These are phyloP conservation scores for Paramecium tetraurelia DNA, from an alignment of 73 alveolate species.

Conservation along the genomic window DNA sequence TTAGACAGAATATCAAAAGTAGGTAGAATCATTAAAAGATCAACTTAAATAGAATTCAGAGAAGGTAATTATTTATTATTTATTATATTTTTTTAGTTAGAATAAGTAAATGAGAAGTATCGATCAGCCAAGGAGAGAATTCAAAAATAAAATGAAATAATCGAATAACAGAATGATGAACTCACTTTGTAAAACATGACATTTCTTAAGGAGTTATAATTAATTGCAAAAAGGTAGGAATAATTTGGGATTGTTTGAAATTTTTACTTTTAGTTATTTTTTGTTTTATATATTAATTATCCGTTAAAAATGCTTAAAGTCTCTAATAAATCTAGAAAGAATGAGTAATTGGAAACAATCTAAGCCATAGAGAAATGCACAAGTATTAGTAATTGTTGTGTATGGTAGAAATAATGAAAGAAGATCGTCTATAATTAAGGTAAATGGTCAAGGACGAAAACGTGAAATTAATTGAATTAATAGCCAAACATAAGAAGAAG, in stretches of 20 bases:
- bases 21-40: neutral
- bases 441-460: slow-evolving; percentile 33
- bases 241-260: neutral
- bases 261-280: neutral
- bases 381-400: neutral
- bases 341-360: slow-evolving; percentile 24
- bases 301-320: slow-evolving; percentile 29
- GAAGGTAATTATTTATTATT: neutral
- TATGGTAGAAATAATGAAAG: slow-evolving; percentile 35
- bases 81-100: neutral
- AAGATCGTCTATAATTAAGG: neutral
- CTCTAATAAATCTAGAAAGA: slow-evolving; percentile 3
- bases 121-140: neutral
- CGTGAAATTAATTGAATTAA: slow-evolving; percentile 13
- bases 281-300: slow-evolving; percentile 15
- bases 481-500: neutral
- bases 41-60: neutral
- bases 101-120: neutral
- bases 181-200: neutral
- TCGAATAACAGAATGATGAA: slow-evolving; percentile 23
- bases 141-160: neutral
- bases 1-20: neutral
- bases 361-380: neutral
- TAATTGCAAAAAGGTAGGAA: neutral
- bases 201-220: neutral